Base-by-base conservation (phyloP, 2,329 filamentous ascomycete species). In the Colletotrichum kahawae region DNA sequence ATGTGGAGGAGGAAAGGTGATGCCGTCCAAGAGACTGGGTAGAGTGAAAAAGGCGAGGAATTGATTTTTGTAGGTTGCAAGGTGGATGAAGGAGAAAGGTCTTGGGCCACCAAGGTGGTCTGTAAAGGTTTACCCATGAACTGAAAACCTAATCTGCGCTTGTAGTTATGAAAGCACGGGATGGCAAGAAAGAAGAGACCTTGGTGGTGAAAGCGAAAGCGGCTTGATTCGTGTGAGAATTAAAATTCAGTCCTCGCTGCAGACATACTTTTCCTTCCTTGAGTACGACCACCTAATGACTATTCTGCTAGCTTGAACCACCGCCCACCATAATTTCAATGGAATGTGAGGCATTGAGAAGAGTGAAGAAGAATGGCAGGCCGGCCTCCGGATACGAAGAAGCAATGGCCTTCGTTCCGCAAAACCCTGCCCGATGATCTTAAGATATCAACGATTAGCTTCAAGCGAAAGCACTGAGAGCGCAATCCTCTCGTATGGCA, bases 151-250 rank as follows among this genome's bases (percentile, higher is more conserved):
- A 43, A n/a, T n/a, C 38, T 10, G 16, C 38, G 16, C 16, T 16
- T 43, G 18, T 43, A 14, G 16, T 0, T 48, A 6, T 43, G 38
- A 10, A 43, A 43, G 38, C 9, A 43, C 16, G 38, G 38, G 38
- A n/a, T 2, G 38, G 38, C 38, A n/a, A n/a, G 38, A 43, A 43
- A 43, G 38, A 43, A n/a, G 2, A n/a, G 2, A n/a, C 36, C 16
- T 1, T 43, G 36, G 4, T 43, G 36, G 36, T 43, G 36, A 43
- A 43, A n/a, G 38, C 38, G 16, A 2, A 43, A 3, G 1, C 16
- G 36, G 36, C 4, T 43, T 43, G 36, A 43, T 43, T 43, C 0
- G 0, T 1, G 38, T 12, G 1, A 5, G 8, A 10, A 18, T 0
- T 43, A 0, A 2, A 43, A 18, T 5, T 2, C 9, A 1, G 1